phyloP scores from a whole-genome alignment of 2,329 filamentous ascomycete species.

The Didymella sp. region DNA sequence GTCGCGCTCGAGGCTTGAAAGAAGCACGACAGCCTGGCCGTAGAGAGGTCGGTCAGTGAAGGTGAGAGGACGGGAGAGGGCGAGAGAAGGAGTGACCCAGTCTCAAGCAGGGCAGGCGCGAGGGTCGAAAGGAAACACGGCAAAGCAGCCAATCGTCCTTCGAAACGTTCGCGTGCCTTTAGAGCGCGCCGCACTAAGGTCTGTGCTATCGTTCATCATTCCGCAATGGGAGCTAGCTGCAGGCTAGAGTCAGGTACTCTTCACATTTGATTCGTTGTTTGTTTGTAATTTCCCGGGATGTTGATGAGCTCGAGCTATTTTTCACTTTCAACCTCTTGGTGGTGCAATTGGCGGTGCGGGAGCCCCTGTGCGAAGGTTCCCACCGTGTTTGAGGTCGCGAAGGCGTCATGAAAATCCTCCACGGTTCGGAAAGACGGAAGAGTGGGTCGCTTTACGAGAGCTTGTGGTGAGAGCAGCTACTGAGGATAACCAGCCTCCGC shows the following conservation, averaged over 20 bases:
- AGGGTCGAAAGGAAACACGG: slow-evolving; percentile 29
- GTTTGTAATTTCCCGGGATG: slow-evolving; percentile 38
- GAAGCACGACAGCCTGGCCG: slow-evolving; percentile 51
- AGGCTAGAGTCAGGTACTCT: slow-evolving; percentile 37
- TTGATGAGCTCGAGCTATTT: slow-evolving; percentile 36
- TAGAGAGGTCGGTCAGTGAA: slow-evolving; percentile 29
- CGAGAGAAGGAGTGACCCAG: slow-evolving; percentile 21
- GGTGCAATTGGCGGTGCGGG: slow-evolving; percentile 22
- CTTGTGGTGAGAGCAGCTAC: slow-evolving; percentile 4
- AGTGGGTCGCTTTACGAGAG: slow-evolving; percentile 8
- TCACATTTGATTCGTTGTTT: slow-evolving; percentile 33
- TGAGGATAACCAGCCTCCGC: slow-evolving; percentile 9
- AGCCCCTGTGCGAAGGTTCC: slow-evolving; percentile 31
- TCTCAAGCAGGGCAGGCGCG: slow-evolving; percentile 20
- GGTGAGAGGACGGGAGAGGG: slow-evolving; percentile 28
- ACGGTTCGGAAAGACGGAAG: slow-evolving; percentile 16
- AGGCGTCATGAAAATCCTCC: slow-evolving; percentile 16
- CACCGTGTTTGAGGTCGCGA: slow-evolving; percentile 22
- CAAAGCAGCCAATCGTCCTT: slow-evolving; percentile 24
- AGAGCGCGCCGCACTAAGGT: slow-evolving; percentile 1
- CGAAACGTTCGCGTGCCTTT: slow-evolving; percentile 36
- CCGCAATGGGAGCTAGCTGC: slow-evolving; percentile 28
- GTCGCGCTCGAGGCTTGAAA: slow-evolving; percentile 49
- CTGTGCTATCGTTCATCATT: slow-evolving; percentile 36
- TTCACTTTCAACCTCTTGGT: slow-evolving; percentile 23